These are phyloP conservation scores for Prinsepia uniflora DNA, from an alignment of 306 rosid genomes.

Conservation along the genomic window DNA sequence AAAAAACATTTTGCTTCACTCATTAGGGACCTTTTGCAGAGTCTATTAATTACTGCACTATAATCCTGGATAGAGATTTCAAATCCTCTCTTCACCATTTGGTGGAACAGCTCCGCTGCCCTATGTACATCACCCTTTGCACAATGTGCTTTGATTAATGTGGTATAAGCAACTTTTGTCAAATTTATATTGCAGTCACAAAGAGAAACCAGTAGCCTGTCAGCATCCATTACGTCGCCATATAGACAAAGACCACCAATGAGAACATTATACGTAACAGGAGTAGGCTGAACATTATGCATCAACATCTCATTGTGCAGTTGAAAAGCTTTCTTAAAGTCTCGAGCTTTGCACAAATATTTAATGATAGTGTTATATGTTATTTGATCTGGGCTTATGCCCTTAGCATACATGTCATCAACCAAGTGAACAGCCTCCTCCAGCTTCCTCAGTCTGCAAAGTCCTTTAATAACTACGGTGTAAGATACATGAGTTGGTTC, in stretches of 20 bases:
- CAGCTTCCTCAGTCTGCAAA: constrained; percentile 38
- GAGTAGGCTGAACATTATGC: constrained; percentile 44
- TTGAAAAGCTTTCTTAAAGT: constrained; percentile 41
- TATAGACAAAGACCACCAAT: constrained; percentile 46
- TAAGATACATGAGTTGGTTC: constrained; percentile 42
- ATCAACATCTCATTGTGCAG: constrained; percentile 43
- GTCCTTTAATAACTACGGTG: constrained; percentile 48
- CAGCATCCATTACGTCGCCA: constrained; percentile 51
- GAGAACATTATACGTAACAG: constrained; percentile 46
- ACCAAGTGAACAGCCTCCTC: constrained; percentile 37
- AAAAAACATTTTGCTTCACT: constrained; percentile 44
- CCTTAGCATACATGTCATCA: constrained; percentile 34
- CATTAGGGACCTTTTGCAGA: constrained; percentile 44
- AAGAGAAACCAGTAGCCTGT: constrained; percentile 36
- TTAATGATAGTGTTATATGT: constrained; percentile 46
- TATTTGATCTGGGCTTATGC: constrained; percentile 42
- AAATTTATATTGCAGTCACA: constrained; percentile 26
- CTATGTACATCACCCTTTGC: constrained; percentile 41
- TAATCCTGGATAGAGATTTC: constrained; percentile 42
- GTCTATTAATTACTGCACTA: constrained; percentile 47
- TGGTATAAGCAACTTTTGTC: constrained; percentile 43
- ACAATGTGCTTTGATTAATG: constrained; percentile 48
- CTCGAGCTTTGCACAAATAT: constrained; percentile 41
- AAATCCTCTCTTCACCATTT: constrained; percentile 41
- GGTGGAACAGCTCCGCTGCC: constrained; percentile 36